A percentile compares a stretch with the other conserved stretches of the same genome.
Conservation (phyloP, 2,329 filamentous ascomycete genomes). For the Paecilomyces formosus region DNA sequence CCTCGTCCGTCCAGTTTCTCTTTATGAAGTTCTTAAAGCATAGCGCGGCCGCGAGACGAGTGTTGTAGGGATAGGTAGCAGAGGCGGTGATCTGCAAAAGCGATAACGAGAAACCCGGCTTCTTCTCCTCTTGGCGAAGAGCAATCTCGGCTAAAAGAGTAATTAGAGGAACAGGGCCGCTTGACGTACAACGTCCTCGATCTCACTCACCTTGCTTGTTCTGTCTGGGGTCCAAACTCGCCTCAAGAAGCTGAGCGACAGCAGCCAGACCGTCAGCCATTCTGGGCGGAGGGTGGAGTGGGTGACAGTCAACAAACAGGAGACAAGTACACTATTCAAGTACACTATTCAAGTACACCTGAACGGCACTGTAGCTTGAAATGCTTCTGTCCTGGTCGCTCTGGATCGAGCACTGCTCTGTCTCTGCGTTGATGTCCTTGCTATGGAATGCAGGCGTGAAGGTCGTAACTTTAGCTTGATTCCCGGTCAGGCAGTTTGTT, state of each 20-base stretch:
- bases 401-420: constrained; percentile 16
- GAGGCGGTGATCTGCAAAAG: constrained; percentile 87
- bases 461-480: constrained; percentile 12
- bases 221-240: constrained; percentile 78
- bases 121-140: constrained; percentile 70
- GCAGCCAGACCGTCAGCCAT: constrained; percentile 57
- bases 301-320: constrained; percentile 5
- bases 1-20: constrained; percentile 90
- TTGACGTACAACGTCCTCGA: not conserved
- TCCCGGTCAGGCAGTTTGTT: constrained; percentile 27
- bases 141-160: constrained; percentile 63
- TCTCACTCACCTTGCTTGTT: constrained; percentile 76
- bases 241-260: constrained; percentile 78
- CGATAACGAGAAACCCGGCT: constrained; percentile 78
- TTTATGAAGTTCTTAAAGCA: constrained; percentile 99
- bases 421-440: not conserved
- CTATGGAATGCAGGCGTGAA: constrained; percentile 3
- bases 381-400: not conserved
- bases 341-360: not conserved
- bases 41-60: constrained; percentile 77
- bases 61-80: constrained; percentile 63
- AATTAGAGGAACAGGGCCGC: constrained; percentile 8
- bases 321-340: not conserved
- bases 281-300: constrained; percentile 20
- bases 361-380: not conserved